Evolutionary conservation across 345 rosid genomes (phyloP).

Genomic region (Rhodamnia argentea): DNA sequence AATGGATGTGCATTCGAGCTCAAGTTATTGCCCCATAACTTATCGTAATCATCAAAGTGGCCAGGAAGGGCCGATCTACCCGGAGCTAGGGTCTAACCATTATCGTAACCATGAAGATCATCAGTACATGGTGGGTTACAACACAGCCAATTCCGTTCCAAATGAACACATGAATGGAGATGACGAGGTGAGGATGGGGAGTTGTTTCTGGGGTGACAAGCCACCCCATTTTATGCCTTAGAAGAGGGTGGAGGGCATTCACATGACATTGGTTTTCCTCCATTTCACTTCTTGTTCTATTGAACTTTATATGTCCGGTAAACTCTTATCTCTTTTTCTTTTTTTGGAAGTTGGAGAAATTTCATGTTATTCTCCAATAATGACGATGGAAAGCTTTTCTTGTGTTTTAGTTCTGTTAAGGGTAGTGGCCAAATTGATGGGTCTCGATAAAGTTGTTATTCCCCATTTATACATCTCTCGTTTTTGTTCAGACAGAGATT

Average conservation of each 20-base stretch:
- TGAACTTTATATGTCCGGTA: neutral
- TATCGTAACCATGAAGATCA: neutral
- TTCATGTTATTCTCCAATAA: neutral
- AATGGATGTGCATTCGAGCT: neutral
- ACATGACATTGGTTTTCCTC: neutral
- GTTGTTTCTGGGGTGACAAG: neutral
- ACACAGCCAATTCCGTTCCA: neutral
- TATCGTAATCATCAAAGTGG: neutral
- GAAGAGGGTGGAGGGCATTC: neutral
- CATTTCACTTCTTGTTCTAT: neutral
- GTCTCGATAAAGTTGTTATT: too few species aligned
- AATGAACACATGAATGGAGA: neutral
- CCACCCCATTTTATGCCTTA: neutral
- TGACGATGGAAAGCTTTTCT: neutral
- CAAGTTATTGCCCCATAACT: neutral
- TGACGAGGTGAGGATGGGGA: neutral
- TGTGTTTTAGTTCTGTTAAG: neutral
- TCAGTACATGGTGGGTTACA: neutral
- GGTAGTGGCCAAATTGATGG: too few species aligned
- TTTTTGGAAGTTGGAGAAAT: too few species aligned
- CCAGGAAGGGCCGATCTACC: neutral
- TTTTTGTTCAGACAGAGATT: neutral
- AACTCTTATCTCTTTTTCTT: too few species aligned
- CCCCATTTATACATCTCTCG: too few species aligned
- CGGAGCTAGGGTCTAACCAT: neutral